Conservation (phyloP, 768 basidiomycete genomes). For the Termitomyces sp. region DNA sequence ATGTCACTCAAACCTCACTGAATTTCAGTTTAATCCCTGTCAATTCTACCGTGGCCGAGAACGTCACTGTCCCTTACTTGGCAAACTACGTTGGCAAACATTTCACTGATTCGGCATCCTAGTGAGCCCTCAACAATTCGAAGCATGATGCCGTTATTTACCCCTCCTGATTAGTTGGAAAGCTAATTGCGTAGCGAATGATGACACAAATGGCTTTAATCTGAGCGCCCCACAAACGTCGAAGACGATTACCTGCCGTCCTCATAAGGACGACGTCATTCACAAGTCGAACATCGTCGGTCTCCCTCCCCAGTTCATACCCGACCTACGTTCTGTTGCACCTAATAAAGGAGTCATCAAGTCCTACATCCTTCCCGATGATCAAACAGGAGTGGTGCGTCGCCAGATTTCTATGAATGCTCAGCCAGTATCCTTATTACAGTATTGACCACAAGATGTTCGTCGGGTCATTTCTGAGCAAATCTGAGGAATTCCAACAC, state of each 20-base stretch:
- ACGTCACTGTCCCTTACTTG: conserved; percentile 46
- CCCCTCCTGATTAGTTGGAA: conserved; percentile 8
- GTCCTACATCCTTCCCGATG: conserved; percentile 49
- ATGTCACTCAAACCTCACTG: conserved; percentile 39
- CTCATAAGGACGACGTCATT: conserved; percentile 33
- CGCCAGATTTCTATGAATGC: neutral
- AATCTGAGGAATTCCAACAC: conserved; percentile 45
- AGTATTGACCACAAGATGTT: conserved; percentile 37
- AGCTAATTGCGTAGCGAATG: conserved; percentile 47
- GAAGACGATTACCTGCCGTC: conserved; percentile 3
- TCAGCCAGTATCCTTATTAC: neutral
- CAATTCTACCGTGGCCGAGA: conserved; percentile 41
- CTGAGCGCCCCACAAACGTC: conserved; percentile 17
- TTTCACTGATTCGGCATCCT: conserved; percentile 48
- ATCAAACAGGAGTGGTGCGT: conserved; percentile 54
- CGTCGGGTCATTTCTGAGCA: conserved; percentile 50
- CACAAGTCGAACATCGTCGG: conserved; percentile 37
- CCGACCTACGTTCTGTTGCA: conserved; percentile 35
- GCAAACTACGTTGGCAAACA: conserved; percentile 37
- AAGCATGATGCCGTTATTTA: neutral
- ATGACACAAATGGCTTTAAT: conserved; percentile 46
- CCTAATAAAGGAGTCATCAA: conserved; percentile 49
- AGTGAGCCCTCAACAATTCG: conserved; percentile 28
- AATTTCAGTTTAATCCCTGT: conserved; percentile 41
- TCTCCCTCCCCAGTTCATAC: conserved; percentile 42